A percentile compares a stretch with the other conserved stretches of the same genome.
These are phyloP conservation scores for Polyrhizophydium stewartii DNA, from an alignment of 371 early-diverging fungal species.

Conservation along the genomic window DNA sequence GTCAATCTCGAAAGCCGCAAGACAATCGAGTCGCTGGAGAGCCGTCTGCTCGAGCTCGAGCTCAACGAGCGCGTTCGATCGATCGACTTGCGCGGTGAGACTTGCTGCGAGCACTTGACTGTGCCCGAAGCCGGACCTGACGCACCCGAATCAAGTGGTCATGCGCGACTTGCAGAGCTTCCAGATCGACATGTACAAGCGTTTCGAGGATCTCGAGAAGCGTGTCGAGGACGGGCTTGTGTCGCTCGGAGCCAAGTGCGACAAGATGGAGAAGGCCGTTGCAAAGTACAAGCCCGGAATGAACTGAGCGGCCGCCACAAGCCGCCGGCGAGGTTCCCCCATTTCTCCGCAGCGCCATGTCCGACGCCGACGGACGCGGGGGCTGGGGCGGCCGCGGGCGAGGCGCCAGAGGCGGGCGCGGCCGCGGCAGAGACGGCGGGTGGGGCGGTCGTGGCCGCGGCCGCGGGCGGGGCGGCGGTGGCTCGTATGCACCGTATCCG, in stretches of 20 bases:
- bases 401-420: too few relatives aligned
- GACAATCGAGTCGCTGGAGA: conserved; percentile 36
- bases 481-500: conserved; percentile 1
- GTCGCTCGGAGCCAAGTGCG: conserved; percentile 29
- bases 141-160: conserved; percentile 21
- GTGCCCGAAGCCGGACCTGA: not conserved
- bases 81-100: conserved; percentile 39
- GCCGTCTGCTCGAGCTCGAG: conserved; percentile 37
- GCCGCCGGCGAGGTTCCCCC: too few relatives aligned
- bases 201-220: conserved; percentile 37
- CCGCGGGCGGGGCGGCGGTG: not conserved
- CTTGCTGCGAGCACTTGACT: not conserved
- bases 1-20: conserved; percentile 22
- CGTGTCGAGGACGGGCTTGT: conserved; percentile 32
- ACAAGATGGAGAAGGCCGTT: conserved; percentile 33
- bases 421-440: not conserved
- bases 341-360: too few relatives aligned
- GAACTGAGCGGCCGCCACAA: too few relatives aligned
- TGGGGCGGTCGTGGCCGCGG: not conserved
- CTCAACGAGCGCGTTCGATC: conserved; percentile 35
- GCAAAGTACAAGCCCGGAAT: conserved; percentile 22
- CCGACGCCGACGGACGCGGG: not conserved
- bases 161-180: conserved; percentile 38
- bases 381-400: not conserved
- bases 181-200: conserved; percentile 38